Evolutionary conservation across 495 filamentous ascomycete species (phyloP), one percentile per base, ranked within the genome.

Genomic region (Evernia prunastri): DNA sequence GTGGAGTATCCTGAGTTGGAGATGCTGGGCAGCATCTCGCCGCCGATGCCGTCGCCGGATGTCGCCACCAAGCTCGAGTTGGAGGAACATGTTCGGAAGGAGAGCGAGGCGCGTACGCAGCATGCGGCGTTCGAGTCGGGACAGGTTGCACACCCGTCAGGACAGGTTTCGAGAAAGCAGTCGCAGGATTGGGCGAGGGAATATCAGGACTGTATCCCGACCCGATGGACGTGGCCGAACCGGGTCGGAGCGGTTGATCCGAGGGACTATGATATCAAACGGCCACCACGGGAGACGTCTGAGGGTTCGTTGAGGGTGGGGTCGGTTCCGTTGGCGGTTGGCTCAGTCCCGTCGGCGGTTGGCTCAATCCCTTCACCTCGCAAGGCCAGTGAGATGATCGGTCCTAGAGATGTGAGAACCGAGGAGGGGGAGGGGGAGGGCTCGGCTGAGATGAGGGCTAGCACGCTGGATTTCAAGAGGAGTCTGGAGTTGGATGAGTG

Each of bases 1-100:
- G 11, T 59, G 27, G 64, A 69, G 58, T 69, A 69, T 61, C 67
- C 67, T 13, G 67, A 69, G 25, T 47, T 69, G 35, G 67, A 69
- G 42, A 60, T 69, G 31, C 51, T 66, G 20, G 60, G 62, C 12
- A 43, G 62, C 13, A 11, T 64, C 54, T 47, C 39, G 57, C 56
- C 62, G 13, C 62, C 62, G 1, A 8, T 53, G 42, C 56, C 62
- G n/a, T 57, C 37, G 45, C 62, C 56, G 1, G 62, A 64, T 17
- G 42, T 64, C 39, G 42, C 25, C 1, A 64, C 43, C 11, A 59
- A 64, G 43, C 15, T 37, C 13, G 13, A 37, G 17, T 33, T 64
- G 31, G 62, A 64, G 36, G 45, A 64, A 20, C 29, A 25, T 9
- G 8, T 59, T 2, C n/a, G 56, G 33, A 59, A 56, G 40, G 23